Evolutionary conservation across 495 filamentous ascomycete species (phyloP), one percentile per base, ranked within the genome.

Genomic region (Venustampulla echinocandica): DNA sequence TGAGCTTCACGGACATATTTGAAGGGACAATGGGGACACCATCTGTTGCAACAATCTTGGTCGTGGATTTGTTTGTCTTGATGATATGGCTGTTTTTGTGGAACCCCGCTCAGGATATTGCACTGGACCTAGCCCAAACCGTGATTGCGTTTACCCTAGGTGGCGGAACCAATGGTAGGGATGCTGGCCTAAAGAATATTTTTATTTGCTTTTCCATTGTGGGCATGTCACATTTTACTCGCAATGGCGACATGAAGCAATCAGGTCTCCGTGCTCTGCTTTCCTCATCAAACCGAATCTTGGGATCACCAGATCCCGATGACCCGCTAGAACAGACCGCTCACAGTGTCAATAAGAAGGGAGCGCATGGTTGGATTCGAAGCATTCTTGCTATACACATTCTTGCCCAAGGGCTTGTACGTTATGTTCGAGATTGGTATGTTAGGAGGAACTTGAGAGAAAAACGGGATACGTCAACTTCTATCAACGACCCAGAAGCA

Each of bases 141-240:
- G 88, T 97, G 56, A 94, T 98, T 51, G 90, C 92, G 36, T 78
- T 95, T 35, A 92, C 89, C 1, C 70, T 98, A 15, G 92, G 92
- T 44, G 92, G 92, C 34, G 88, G 88, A 40, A 84, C 84, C 6
- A 82, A 77, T 41, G 86, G 84, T 50, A 85, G 80, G 49, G 79
- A 82, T 38, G 83, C 75, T 42, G 66, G 87, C 46, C 77, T 82
- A 20, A 80, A 77, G 58, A 84, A 80, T 59, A 80, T 82, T 49
- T 69, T 85, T 33, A 71, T 92, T 27, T 94, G 87, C 61, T 78
- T 92, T 50, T 75, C 77, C 46, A 84, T 95, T 60, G 85, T 97
- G 57, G 69, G 79, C 49, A 63, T 75, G 32, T 71, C 72, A 54
- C 87, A 80, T 65, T 75, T 76, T 64, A 22, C 45, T 37, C 50